Percentiles rank a stretch among this genome's conserved stretches.
Evolutionary conservation across 495 filamentous ascomycete species (phyloP).

Genomic region (Trichoderma orchidacearum): DNA sequence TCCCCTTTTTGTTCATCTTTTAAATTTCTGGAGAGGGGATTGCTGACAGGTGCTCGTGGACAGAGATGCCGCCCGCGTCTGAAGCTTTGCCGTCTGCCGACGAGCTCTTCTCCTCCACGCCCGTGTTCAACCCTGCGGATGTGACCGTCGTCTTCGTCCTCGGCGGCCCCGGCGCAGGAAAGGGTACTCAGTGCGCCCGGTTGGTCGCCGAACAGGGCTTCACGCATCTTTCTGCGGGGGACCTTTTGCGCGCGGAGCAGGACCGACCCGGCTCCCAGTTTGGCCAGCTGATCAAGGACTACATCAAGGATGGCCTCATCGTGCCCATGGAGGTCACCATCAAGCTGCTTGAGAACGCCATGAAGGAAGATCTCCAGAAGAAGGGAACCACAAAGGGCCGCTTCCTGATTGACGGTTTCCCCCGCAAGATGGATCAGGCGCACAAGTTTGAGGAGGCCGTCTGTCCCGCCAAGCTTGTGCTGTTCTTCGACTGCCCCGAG

Average conservation of each 20-base stretch:
- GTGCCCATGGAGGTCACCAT: constrained; percentile 99
- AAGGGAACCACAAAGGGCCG: constrained; percentile 28
- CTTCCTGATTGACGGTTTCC: constrained; percentile 93
- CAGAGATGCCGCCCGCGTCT: constrained; percentile 19
- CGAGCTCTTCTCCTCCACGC: constrained; percentile 37
- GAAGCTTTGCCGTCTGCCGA: constrained; percentile 7
- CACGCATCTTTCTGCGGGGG: constrained; percentile 83
- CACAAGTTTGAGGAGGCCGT: constrained; percentile 83
- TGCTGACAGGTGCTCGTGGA: neutral
- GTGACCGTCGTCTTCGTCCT: constrained; percentile 85
- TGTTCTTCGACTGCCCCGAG: constrained; percentile 89
- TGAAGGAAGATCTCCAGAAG: constrained; percentile 46
- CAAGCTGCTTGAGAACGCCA: constrained; percentile 79
- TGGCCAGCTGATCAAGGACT: constrained; percentile 74
- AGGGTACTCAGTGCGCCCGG: constrained; percentile 78
- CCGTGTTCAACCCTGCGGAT: constrained; percentile 65
- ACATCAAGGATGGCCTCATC: constrained; percentile 87
- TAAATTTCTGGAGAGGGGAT: neutral
- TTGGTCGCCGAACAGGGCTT: constrained; percentile 86
- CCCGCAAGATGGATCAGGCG: constrained; percentile 93
- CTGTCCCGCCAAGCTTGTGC: constrained; percentile 63
- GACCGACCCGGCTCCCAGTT: constrained; percentile 71
- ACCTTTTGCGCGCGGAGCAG: constrained; percentile 89
- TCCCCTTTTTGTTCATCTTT: too few species aligned
- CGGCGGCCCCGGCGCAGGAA: constrained; percentile 65